Base-by-base conservation (phyloP, 2,329 filamentous ascomycete species). In the Stemphylium vesicarium region DNA sequence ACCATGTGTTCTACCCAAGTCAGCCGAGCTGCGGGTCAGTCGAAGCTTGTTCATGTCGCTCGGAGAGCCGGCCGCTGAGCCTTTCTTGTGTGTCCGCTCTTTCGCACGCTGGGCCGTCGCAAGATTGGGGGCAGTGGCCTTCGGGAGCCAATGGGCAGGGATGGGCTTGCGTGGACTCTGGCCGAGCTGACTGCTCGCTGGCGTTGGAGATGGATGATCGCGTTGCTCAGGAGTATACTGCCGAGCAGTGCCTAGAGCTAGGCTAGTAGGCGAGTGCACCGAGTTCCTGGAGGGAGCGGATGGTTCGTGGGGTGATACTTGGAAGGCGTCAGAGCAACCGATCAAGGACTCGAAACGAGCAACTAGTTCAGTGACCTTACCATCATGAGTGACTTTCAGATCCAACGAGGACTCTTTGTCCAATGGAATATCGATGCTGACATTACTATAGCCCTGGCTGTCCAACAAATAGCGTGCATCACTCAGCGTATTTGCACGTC, bases 161-260 rank as follows among this genome's bases (percentile, higher is more conserved):
- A 72, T 60, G 1, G 70, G 48, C 50, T 71, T 72, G 20, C 70
- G 68, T 1, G 65, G 59, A 26, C 65, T 72, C 1, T 49, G 36
- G 6, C 47, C 41, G 3, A 38, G 46, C 5, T 52, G 43, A 3
- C 35, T 43, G 11, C 12, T 24, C 20, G 31, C 33, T 10, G 54
- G 33, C 0, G 18, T 11, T 4, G 45, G 13, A n/a, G 29, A 42
- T 7, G 39, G 22, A 22, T 36, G 29, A 10, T 62, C 50, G 2
- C 22, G 29, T 3, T 55, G 38, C 15, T 51, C 44, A 2, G 42
- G 51, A 10, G 41, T 8, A 6, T 50, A 37, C 10, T n/a, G 50
- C 35, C 42, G 63, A 20, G 50, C 24, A 5, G 59, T 59, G 2
- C 56, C 58, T 2, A 32, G 35, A 16, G 60, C 54, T 1, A 50